Base-by-base conservation (phyloP, 192 early-diverging fungal genomes). In the Umbelopsis sp. region DNA sequence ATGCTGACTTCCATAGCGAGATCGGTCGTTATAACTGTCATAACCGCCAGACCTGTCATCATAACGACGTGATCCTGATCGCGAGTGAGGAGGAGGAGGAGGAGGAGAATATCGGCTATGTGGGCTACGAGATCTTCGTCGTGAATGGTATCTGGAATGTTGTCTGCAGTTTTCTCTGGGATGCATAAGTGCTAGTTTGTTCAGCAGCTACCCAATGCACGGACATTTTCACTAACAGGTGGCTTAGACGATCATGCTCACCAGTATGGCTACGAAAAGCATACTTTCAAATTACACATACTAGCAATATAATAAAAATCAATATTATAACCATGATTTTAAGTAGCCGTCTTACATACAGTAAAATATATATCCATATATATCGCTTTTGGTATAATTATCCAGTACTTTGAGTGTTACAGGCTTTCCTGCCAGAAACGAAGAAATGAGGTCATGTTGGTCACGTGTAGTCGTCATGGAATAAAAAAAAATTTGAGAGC, bases 401-500 rank as follows among this genome's bases (percentile, higher is more conserved):
- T n/a, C n/a, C n/a, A n/a, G n/a, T n/a, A n/a, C n/a, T n/a, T n/a
- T n/a, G n/a, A 41, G 38, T 41, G 4, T 41, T 5, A 41, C 38
- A 44, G 43, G 43, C 43, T 9, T 49, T 17, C 11, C 20, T 2
- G 20, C 20, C n/a, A n/a, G 10, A 49, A 2, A 49, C 1, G 47
- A 49, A 20, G 47, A 49, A 17, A 62, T 62, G 56, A 62, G 56
- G 56, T 62, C 56, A 62, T 62, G 56, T 10, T 22, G 31, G 56
- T 62, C 68, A 52, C 45, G 66, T 45, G 47, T 16, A 50, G 24
- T 20, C 31, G 17, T 36, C 26, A 26, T 17, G 26, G 41, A 38
- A 52, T 69, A 52, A 69, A 51, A 69, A 65, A 68, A 69, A 69
- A 69, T 51, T 69, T 69, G 50, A 47, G 53, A 51, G 34, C 14